phyloP scores from a whole-genome alignment of 2,329 filamentous ascomycete genomes.

The Colletotrichum higginsianum region DNA sequence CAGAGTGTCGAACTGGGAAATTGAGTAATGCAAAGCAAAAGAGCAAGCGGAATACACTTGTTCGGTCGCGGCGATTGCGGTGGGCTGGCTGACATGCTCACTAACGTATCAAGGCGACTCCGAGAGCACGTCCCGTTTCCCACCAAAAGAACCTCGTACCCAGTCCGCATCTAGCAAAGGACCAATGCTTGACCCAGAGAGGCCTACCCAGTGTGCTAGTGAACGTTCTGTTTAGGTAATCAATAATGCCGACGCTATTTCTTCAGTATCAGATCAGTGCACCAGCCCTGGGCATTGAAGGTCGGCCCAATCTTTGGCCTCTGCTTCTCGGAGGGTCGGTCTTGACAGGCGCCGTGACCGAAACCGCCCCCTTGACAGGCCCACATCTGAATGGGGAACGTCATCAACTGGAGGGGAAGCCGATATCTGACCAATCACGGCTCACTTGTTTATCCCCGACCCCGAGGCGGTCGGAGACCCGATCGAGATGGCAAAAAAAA shows the following conservation, averaged over 20 bases:
- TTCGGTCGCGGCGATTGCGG: conserved; percentile 24
- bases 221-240: conserved; percentile 33
- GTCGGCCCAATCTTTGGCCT: conserved; percentile 7
- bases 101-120: conserved; percentile 17
- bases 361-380: conserved; percentile 11
- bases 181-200: conserved; percentile 14
- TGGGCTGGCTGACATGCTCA: conserved; percentile 1
- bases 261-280: not conserved
- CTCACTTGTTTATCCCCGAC: conserved; percentile 36
- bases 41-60: conserved; percentile 26
- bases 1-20: conserved; percentile 22
- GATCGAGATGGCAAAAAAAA: conserved; percentile 29
- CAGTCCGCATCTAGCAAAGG: conserved; percentile 18
- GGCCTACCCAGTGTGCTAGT: not conserved
- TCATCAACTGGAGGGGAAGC: conserved; percentile 27
- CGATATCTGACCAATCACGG: conserved; percentile 24
- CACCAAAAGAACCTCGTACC: conserved; percentile 20
- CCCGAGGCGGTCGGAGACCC: conserved; percentile 26
- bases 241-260: not conserved
- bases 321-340: conserved; percentile 6
- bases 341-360: conserved; percentile 26
- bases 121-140: conserved; percentile 26
- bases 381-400: conserved; percentile 24
- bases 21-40: conserved; percentile 26
- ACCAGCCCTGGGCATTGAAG: conserved; percentile 1